Conservation (phyloP, 257 asterid species). For the Plantago elongata region DNA sequence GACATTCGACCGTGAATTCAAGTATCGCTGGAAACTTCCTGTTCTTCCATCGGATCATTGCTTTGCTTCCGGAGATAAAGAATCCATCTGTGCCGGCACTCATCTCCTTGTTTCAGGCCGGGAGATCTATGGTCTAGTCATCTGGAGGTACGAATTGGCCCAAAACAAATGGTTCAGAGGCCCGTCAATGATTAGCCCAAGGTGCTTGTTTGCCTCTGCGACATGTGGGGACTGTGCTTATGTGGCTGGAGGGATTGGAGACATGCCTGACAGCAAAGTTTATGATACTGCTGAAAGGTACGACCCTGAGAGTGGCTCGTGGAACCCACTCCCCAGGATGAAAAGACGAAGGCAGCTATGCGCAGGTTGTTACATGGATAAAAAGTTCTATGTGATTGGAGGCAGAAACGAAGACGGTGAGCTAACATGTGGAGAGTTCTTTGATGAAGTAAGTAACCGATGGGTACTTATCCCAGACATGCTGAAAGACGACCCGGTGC, state of each 20-base stretch:
- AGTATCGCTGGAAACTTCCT: constrained; percentile 49
- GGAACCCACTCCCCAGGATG: constrained; percentile 74
- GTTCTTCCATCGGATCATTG: constrained; percentile 59
- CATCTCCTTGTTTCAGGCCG: constrained; percentile 61
- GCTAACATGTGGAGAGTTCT: constrained; percentile 68
- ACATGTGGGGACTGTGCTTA: constrained; percentile 53
- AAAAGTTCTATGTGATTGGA: constrained; percentile 59
- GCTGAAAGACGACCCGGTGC: constrained; percentile 63
- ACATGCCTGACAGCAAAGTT: constrained; percentile 23
- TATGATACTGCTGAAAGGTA: constrained; percentile 57
- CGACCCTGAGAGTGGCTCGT: constrained; percentile 34
- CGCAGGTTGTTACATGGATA: constrained; percentile 71
- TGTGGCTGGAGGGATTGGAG: constrained; percentile 71
- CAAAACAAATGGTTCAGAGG: constrained; percentile 59
- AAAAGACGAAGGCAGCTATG: constrained; percentile 44
- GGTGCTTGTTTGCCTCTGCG: constrained; percentile 77
- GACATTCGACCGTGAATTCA: constrained; percentile 56
- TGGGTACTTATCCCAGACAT: constrained; percentile 71
- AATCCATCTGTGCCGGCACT: constrained; percentile 64
- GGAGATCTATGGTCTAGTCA: constrained; percentile 61
- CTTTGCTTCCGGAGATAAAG: constrained; percentile 61
- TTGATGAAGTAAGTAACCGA: constrained; percentile 38
- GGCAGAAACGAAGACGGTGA: constrained; percentile 56
- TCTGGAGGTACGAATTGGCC: constrained; percentile 64
- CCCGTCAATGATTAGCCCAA: constrained; percentile 59